Base-by-base conservation (phyloP, 2,329 filamentous ascomycete species). In the Verticillium albo-atrum region DNA sequence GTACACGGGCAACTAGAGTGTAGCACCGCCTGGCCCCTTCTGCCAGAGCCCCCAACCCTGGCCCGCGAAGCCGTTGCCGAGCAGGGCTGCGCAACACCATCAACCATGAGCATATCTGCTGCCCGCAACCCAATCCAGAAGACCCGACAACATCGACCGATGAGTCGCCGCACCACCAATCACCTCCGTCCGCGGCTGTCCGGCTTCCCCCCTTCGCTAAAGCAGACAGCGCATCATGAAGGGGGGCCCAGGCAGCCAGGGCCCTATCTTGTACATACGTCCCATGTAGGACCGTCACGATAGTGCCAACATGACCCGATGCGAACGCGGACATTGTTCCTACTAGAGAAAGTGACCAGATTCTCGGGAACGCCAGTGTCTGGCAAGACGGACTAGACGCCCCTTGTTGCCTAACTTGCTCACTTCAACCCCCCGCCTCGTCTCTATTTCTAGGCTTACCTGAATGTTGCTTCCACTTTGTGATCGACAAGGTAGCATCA, bases 271-370 rank as follows among this genome's bases (percentile, higher is more conserved):
- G 10, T 14, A 47, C 20, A 23, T 7, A 20, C 14, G 17, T 17
- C 20, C 42, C 42, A 25, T 47, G 42, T 47, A 47, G n/a, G 42
- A 9, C 42, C 42, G 42, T 9, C 42, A 23, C 42, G 42, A 47
- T 47, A 47, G 42, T 25, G 42, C 42, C 25, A 53, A 53, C 51
- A 53, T 28, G 27, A 53, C 51, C 27, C 51, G 51, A 30, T 53
- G 51, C 51, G 51, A 53, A 53, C 51, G 51, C 51, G 51, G 51
- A 53, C 27, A 53, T 53, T 53, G 42, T 20, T 53, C 51, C 51
- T 30, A 53, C 25, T 26, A 53, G 20, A 53, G 51, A 53, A 53
- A 53, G 51, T 53, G 51, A 28, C 51, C 51, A 53, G 51, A 53
- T 20, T 53, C 23, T 53, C 51, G 51, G 51, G 51, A 53, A 27